Percentiles rank a stretch among this genome's conserved stretches.
Conservation (phyloP, 495 filamentous ascomycete species). For the Hypoxylon subgilvum region DNA sequence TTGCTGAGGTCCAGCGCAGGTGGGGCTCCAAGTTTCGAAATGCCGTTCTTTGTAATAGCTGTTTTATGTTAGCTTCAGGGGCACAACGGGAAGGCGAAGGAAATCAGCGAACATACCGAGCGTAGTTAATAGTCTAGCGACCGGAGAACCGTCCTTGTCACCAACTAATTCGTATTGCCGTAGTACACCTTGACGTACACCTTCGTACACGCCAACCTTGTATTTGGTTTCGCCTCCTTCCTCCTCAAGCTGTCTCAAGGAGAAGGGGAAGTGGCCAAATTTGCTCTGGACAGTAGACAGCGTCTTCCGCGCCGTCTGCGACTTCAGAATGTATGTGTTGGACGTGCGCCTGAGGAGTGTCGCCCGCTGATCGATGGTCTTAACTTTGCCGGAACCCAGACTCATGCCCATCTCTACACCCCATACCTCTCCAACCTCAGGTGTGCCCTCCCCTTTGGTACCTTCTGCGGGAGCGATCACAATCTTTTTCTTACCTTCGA, state of each 20-base stretch:
- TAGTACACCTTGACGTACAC: conserved; percentile 86
- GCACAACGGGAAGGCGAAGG: conserved; percentile 3
- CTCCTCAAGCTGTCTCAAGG: conserved; percentile 93
- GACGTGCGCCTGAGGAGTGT: conserved; percentile 92
- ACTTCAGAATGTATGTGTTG: conserved; percentile 88
- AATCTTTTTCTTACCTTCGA: conserved; percentile 98
- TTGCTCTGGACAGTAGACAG: conserved; percentile 93
- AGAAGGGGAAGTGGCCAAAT: conserved; percentile 97
- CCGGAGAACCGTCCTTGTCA: conserved; percentile 82
- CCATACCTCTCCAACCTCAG: conserved; percentile 95
- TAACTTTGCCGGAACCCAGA: conserved; percentile 90
- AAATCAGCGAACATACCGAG: conserved; percentile 70
- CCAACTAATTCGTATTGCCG: conserved; percentile 94
- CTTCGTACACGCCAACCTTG: conserved; percentile 80
- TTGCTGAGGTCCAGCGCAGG: conserved; percentile 73
- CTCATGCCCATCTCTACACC: conserved; percentile 94
- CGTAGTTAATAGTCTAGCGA: conserved; percentile 86
- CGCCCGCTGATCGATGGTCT: conserved; percentile 81
- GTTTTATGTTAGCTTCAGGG: conserved; percentile 31
- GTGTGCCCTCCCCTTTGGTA: conserved; percentile 86
- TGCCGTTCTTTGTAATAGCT: conserved; percentile 98
- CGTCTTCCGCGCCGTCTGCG: conserved; percentile 85
- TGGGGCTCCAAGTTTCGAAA: conserved; percentile 81
- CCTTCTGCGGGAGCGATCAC: conserved; percentile 85
- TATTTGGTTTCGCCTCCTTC: conserved; percentile 90